phyloP scores from a whole-genome alignment of 2,329 filamentous ascomycete species.

The Neonectria punicea region DNA sequence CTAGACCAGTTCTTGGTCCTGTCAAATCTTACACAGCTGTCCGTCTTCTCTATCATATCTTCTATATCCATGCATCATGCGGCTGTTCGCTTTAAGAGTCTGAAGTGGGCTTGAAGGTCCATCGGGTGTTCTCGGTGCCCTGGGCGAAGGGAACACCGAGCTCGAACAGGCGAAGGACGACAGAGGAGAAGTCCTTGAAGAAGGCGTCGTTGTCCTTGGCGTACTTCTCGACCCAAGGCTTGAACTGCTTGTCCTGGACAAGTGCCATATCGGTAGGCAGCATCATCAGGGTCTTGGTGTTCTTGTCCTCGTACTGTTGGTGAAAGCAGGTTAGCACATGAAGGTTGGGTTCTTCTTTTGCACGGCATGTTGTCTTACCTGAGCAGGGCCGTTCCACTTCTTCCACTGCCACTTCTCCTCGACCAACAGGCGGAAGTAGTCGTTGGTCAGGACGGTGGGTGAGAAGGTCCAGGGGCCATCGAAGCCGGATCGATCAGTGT shows the following conservation, averaged over 20 bases:
- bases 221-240: conserved; percentile 83
- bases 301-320: conserved; percentile 82
- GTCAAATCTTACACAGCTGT: conserved; percentile 28
- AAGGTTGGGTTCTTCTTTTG: background rate
- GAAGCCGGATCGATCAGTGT: conserved; percentile 88
- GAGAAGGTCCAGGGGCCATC: conserved; percentile 93
- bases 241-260: conserved; percentile 88
- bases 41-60: background rate
- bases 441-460: conserved; percentile 91
- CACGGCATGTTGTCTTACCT: conserved; percentile 50
- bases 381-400: conserved; percentile 92
- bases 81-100: conserved; percentile 42
- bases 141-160: conserved; percentile 89
- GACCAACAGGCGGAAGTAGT: conserved; percentile 89
- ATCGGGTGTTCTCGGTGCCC: conserved; percentile 65
- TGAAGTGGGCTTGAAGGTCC: conserved; percentile 70
- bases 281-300: conserved; percentile 94
- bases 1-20: conserved; percentile 32
- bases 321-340: conserved; percentile 17
- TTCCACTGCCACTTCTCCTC: conserved; percentile 93
- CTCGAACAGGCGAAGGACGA: conserved; percentile 86
- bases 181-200: conserved; percentile 91
- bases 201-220: conserved; percentile 91
- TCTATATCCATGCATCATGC: background rate
- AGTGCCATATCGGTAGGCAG: conserved; percentile 91